Percentiles rank a stretch among this genome's conserved stretches.
Evolutionary conservation across 345 rosid genomes (phyloP).

Genomic region (Hibiscus mutabilis): DNA sequence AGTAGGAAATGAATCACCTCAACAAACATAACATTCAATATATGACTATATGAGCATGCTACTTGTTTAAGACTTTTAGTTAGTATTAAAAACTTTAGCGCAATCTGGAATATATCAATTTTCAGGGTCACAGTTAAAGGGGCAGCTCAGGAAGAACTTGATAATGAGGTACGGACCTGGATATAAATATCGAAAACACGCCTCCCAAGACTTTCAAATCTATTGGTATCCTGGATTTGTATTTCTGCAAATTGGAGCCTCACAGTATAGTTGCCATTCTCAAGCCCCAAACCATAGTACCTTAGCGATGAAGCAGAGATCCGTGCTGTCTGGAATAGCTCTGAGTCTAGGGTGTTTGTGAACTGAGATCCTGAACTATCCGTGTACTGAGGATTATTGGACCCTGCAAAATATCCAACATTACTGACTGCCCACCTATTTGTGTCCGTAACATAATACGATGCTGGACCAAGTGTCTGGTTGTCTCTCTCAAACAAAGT

Average conservation of each 20-base stretch:
- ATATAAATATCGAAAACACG: slow-evolving; percentile 48
- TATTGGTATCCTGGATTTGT: slow-evolving; percentile 11
- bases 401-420: slow-evolving; percentile 32
- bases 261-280: slow-evolving; percentile 71
- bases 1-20: not conserved
- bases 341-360: slow-evolving; percentile 30
- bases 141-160: not conserved
- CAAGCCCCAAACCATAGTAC: slow-evolving; percentile 73
- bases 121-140: not conserved
- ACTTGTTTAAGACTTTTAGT: not conserved
- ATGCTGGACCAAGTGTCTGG: slow-evolving; percentile 46
- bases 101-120: not conserved
- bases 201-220: slow-evolving; percentile 42
- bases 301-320: slow-evolving; percentile 64
- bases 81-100: not conserved
- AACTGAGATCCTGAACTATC: slow-evolving; percentile 23
- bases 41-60: not conserved
- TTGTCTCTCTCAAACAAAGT: slow-evolving; percentile 43
- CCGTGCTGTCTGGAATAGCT: slow-evolving; percentile 51
- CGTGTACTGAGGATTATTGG: slow-evolving; percentile 25
- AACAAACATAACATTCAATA: not conserved
- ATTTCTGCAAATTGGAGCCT: slow-evolving; percentile 43
- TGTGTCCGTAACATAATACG: slow-evolving; percentile 37
- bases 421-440: slow-evolving; percentile 44
- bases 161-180: slow-evolving; percentile 27